Evolutionary conservation across 495 filamentous ascomycete species (phyloP).

Genomic region (Viridothelium virens): DNA sequence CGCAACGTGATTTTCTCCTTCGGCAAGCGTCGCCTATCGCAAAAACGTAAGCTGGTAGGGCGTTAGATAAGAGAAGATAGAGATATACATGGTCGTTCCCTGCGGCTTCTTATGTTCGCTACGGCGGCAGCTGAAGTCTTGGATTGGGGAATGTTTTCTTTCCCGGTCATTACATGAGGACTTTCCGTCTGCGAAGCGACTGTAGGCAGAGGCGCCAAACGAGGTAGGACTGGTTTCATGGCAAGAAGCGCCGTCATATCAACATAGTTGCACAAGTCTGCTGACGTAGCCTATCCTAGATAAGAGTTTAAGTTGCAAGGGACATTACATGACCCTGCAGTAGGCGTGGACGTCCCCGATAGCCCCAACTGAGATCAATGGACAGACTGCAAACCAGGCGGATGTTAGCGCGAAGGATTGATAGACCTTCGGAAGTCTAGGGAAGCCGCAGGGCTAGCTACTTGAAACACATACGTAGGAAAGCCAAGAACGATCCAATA

Average conservation of each 20-base stretch:
- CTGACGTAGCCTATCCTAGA: slow-evolving; percentile 4
- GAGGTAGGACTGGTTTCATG: slow-evolving; percentile 6
- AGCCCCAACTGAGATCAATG: neutral
- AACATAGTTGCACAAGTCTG: neutral
- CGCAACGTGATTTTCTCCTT: slow-evolving; percentile 78
- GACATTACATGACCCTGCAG: neutral
- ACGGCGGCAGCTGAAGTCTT: slow-evolving; percentile 26
- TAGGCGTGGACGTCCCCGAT: neutral
- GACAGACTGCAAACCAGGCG: neutral
- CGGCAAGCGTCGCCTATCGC: slow-evolving; percentile 66
- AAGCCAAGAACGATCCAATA: neutral
- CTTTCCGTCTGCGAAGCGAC: neutral
- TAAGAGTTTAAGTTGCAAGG: slow-evolving; percentile 1
- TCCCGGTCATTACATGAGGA: neutral
- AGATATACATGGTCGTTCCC: slow-evolving; percentile 29
- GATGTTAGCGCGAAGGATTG: neutral
- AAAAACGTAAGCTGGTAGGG: neutral
- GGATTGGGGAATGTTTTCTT: slow-evolving; percentile 2
- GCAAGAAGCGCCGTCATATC: neutral
- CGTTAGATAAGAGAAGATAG: neutral
- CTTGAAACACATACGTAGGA: slow-evolving; percentile 2
- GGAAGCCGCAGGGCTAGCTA: neutral
- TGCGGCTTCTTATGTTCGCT: slow-evolving; percentile 30
- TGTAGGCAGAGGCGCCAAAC: slow-evolving; percentile 2
- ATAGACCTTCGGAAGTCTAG: neutral